Evolutionary conservation across 148 eudicot species (phyloP), one percentile per base, ranked within the genome.

Genomic region (Drosera capensis): DNA sequence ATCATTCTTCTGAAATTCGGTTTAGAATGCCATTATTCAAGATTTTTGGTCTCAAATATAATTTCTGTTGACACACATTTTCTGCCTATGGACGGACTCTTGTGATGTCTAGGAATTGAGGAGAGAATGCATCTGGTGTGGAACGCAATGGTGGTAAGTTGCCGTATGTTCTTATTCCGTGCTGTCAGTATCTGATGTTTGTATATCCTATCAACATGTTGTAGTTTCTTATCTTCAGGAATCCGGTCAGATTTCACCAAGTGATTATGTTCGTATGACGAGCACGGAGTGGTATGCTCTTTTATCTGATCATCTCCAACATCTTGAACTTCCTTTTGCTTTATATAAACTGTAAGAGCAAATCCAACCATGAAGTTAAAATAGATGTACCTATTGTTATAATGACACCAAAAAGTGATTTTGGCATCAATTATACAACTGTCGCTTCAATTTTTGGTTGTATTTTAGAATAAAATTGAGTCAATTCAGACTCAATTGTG

Each of bases 101-200:
- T 15, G 13, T 34, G 14, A 34, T 34, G n/a, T 34, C 14, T 41
- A 90, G 95, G 99, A 48, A 72, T 90, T 31, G 99, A 90, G 70
- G 99, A 84, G 60, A 73, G 99, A 68, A 90, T 90, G 93, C 93
- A 78, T 71, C 63, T 90, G 56, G 72, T 90, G 48, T 90, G 99
- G 99, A 72, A 78, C 62, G 53, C 86, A 14, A 71, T 90, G 95
- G 95, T 90, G 99, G 99, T 90, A 68, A 65, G 95, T 37, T 55
- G 5, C 38, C 38, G n/a, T 34, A 11, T 2, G n/a, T 7, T 17
- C 20, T 6, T 20, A 19, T 9, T n/a, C 23, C 20, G 45, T 1
- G 14, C 38, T 15, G 11, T 34, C 22, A 41, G 2, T 14, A 17
- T 7, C 7, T 12, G 17, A 4, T 17, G 14, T 1, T 18, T 41